Base-by-base conservation (phyloP, 2,329 filamentous ascomycete species). In the Juglanconis oblonga region DNA sequence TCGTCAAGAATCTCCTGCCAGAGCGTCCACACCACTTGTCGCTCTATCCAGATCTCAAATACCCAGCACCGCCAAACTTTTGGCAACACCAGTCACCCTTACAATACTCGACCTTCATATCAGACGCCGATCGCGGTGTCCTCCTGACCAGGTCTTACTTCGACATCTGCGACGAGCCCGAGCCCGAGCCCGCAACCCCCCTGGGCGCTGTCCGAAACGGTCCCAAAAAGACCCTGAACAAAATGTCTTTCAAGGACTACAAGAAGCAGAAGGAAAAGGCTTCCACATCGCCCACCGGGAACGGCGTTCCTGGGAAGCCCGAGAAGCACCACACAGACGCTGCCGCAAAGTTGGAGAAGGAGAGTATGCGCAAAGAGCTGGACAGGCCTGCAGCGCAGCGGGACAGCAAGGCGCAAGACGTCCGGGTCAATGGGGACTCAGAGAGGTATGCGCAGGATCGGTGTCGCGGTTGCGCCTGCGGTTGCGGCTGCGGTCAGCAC, bases 181-280 rank as follows among this genome's bases (percentile, higher is more conserved):
- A 75, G 10, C 52, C 56, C n/a, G 47, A 59, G 24, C 11, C 57
- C n/a, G n/a, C 63, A 62, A 48, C 70, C 55, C 62, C 62, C 49
- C 56, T 67, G 67, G 59, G 66, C 69, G 8, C 55, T 11, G 8
- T 24, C n/a, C 44, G 44, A 24, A 13, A 45, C 35, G 65, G 68
- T 49, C 59, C 64, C 32, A 66, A 69, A 62, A 76, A 81, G 61
- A 66, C 76, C 56, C 72, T 76, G 64, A 71, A 71, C 54, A 75
- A 85, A 70, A 69, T 86, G 64, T 84, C 82, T 13, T 71, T 86
- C 62, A 83, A 80, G 70, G 83, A 86, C 69, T 86, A 85, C 66
- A 82, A 82, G 71, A 85, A 82, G 63, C 81, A 80, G 69, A 73
- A 72, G 65, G 44, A 47, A 29, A 74, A 73, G 58, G 71, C 71